These are phyloP conservation scores for Ploettnerulaceae sp. DNA, from an alignment of 2,329 filamentous ascomycete species.

Conservation along the genomic window DNA sequence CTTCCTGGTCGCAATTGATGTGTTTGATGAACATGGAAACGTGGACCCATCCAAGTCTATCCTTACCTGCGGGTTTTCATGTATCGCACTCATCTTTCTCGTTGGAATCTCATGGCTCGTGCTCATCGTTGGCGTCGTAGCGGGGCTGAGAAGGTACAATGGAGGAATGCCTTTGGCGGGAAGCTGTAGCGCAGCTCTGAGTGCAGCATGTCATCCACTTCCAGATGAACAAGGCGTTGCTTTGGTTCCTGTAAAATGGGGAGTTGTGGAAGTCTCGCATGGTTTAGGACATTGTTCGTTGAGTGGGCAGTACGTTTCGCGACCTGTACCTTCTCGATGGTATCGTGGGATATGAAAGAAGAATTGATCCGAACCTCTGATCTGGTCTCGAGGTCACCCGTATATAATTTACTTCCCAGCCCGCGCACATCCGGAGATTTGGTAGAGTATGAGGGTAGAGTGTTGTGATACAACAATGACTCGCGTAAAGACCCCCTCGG, in stretches of 20 bases:
- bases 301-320: conserved; percentile 20
- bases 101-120: conserved; percentile 18
- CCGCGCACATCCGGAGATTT: no score
- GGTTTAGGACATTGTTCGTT: conserved; percentile 21
- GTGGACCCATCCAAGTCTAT: conserved; percentile 15
- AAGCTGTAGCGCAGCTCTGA: conserved; percentile 23
- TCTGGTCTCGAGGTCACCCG: not conserved
- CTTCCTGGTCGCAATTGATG: conserved; percentile 34
- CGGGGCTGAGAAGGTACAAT: conserved; percentile 14
- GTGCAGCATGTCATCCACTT: conserved; percentile 19
- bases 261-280: conserved; percentile 13
- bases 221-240: conserved; percentile 14
- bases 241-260: conserved; percentile 18
- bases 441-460: no score
- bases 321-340: conserved; percentile 11
- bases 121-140: conserved; percentile 11
- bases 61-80: conserved; percentile 24
- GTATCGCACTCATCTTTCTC: conserved; percentile 23
- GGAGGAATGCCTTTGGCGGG: conserved; percentile 19
- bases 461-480: no score
- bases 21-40: conserved; percentile 17
- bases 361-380: not conserved
- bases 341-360: conserved; percentile 3
- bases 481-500: no score
- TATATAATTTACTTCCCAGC: no score